Conservation (phyloP, 768 basidiomycete species). For the Lepiota venenata region DNA sequence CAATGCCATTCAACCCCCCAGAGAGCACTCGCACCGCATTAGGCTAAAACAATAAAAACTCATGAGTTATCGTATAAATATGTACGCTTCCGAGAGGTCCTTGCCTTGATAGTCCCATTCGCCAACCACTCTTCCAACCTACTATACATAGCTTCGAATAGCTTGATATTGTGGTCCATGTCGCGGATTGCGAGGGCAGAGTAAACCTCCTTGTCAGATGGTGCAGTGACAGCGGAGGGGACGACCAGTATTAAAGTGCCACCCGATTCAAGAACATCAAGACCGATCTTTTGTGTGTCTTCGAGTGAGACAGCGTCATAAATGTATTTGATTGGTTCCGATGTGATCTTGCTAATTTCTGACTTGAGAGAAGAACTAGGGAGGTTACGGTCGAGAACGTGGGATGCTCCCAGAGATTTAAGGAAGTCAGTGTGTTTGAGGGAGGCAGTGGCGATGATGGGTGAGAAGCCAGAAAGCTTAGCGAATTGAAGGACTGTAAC, state of each 20-base stretch:
- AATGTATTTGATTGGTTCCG: constrained; percentile 19
- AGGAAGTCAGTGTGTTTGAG: constrained; percentile 25
- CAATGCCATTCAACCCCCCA: constrained; percentile 40
- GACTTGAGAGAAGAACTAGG: constrained; percentile 13
- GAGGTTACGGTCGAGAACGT: constrained; percentile 29
- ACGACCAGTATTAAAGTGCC: constrained; percentile 33
- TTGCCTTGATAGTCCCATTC: constrained; percentile 19
- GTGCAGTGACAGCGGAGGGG: constrained; percentile 22
- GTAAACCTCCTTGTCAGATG: constrained; percentile 11
- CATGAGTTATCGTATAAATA: background rate
- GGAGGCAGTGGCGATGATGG: constrained; percentile 37
- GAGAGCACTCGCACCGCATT: constrained; percentile 40
- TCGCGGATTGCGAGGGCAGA: constrained; percentile 9
- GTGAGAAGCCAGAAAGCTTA: constrained; percentile 35
- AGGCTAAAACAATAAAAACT: constrained; percentile 26
- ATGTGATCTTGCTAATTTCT: constrained; percentile 23
- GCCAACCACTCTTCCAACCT: constrained; percentile 15
- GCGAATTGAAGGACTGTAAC: constrained; percentile 29
- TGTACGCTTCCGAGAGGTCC: background rate
- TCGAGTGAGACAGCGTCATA: constrained; percentile 23
- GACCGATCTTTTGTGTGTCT: constrained; percentile 20
- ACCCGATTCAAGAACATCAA: constrained; percentile 27
- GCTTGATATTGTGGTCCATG: constrained; percentile 14
- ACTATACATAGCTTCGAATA: constrained; percentile 15
- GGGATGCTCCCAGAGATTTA: constrained; percentile 36